Percentiles rank a stretch among this genome's conserved stretches.
Evolutionary conservation across 306 rosid genomes (phyloP).

Genomic region (Styphnolobium japonicum): DNA sequence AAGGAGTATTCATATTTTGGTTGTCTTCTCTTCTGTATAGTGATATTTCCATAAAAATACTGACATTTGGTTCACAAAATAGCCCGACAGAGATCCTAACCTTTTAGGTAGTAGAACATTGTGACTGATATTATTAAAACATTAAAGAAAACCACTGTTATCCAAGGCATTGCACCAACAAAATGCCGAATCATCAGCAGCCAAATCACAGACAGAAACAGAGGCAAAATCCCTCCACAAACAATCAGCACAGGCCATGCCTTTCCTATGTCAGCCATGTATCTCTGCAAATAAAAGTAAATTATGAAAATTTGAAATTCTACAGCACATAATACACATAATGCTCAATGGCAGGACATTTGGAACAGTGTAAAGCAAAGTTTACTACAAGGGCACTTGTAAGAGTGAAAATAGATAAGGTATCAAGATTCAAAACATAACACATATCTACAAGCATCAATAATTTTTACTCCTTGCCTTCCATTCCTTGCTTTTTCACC

Average conservation of each 20-base stretch:
- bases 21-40: not conserved
- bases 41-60: not conserved
- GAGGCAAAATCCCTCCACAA: constrained; percentile 90
- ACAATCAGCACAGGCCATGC: constrained; percentile 93
- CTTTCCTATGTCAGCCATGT: constrained; percentile 96
- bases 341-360: not conserved
- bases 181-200: constrained; percentile 86
- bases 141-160: constrained; percentile 73
- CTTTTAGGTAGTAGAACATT: constrained; percentile 88
- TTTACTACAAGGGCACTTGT: constrained; percentile 8
- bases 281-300: constrained; percentile 60
- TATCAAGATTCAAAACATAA: constrained; percentile 7
- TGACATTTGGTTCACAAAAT: constrained; percentile 8
- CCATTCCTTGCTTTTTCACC: not conserved
- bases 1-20: not conserved
- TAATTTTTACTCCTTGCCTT: not conserved
- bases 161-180: constrained; percentile 97
- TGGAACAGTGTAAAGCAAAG: not conserved
- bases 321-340: not conserved
- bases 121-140: constrained; percentile 78
- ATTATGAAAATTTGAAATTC: constrained; percentile 1
- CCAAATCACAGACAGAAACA: constrained; percentile 92
- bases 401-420: not conserved
- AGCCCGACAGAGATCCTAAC: constrained; percentile 39
- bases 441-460: not conserved